Evolutionary conservation across 2,329 filamentous ascomycete genomes (phyloP), one percentile per base, ranked within the genome.

Genomic region (Xylaria sp.): DNA sequence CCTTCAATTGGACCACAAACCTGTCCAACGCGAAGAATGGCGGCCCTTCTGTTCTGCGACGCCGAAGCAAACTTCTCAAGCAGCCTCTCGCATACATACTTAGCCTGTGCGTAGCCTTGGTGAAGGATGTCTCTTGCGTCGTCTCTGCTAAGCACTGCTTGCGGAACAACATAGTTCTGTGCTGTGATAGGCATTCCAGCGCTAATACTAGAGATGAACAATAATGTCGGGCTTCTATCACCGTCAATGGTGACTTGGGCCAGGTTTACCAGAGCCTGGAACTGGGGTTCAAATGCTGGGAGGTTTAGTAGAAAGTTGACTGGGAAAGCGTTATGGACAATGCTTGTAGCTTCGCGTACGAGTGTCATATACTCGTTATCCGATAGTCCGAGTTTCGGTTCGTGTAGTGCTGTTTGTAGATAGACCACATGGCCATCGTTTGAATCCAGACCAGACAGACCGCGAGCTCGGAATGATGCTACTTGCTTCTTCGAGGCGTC

Each of bases 31-130:
- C 75, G 68, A 13, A 71, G 49, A 1, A 74, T 39, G 3, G 60
- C 39, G 5, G 64, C 65, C 5, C 39, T 46, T 20, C 8, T 7
- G 10, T 60, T 59, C 36, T 48, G 52, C 0, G 61, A 55, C 25
- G n/a, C 20, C 2, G 62, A 63, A 20, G 51, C 39, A 46, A 71
- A 75, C 6, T 43, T 62, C 12, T 75, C 72, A 10, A 76, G 61
- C 20, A 78, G 55, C 9, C 71, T 64, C 65, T 78, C 76, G 49
- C 74, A 73, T 3, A 76, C 62, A 33, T 76, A 73, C 62, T 78
- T 78, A 4, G 74, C 71, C 6, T 66, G 67, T 6, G 73, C 75
- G 43, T 78, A 78, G 2, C 77, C 77, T 62, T 78, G 74, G 18
- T 64, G 52, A 10, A 72, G 57, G 25, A 74, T 66, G 31, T 55